Conservation (phyloP, 139 green algal genomes). For the Chlamydomonas sp. region DNA sequence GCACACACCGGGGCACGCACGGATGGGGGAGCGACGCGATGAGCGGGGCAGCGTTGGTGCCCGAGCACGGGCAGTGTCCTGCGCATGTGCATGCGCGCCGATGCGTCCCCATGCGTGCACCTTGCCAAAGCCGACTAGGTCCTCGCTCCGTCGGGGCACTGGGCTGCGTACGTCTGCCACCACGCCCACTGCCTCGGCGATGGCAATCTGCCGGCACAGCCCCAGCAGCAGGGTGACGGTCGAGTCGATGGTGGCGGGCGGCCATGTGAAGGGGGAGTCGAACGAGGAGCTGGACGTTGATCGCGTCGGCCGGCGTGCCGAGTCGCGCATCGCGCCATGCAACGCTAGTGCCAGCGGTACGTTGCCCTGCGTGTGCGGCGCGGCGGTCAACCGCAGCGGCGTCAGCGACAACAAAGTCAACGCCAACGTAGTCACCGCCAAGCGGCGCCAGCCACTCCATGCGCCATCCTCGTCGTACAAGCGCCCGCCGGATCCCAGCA, state of each 20-base stretch:
- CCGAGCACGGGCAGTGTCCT: not conserved
- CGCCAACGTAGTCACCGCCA: no score
- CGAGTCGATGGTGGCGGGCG: conserved; percentile 40
- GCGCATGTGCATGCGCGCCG: not conserved
- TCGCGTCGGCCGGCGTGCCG: not conserved
- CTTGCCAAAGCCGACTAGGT: conserved; percentile 41
- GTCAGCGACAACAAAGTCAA: no score
- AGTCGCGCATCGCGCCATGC: conserved; percentile 24
- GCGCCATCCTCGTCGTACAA: no score
- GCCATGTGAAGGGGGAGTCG: conserved; percentile 38
- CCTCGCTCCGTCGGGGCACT: conserved; percentile 37
- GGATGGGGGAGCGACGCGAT: not conserved
- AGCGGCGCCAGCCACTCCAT: no score
- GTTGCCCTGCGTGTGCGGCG: conserved; percentile 63
- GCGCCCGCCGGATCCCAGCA: no score
- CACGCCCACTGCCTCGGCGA: conserved; percentile 61
- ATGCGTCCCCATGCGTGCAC: no score
- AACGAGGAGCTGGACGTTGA: not conserved
- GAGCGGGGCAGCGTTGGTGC: not conserved
- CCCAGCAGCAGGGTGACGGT: conserved; percentile 59
- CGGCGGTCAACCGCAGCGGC: no score
- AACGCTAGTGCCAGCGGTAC: conserved; percentile 54
- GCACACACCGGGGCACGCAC: no score
- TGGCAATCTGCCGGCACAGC: conserved; percentile 56
- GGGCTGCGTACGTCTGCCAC: conserved; percentile 45